Percentiles rank a stretch among this genome's conserved stretches.
phyloP scores from a whole-genome alignment of 768 basidiomycete species.

The Floccularia luteovirens region DNA sequence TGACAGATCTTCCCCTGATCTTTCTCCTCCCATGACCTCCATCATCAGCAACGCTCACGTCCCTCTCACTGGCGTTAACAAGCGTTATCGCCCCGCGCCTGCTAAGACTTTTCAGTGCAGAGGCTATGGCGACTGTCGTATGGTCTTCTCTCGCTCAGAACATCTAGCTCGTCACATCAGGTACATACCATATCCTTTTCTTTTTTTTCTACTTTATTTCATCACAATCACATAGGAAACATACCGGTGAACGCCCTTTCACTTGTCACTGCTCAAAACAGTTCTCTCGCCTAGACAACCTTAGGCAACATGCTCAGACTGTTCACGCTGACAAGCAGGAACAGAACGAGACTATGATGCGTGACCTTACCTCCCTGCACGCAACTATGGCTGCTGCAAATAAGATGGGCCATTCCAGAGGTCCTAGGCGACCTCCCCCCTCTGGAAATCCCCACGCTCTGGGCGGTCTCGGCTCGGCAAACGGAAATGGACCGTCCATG shows the following conservation, averaged over 20 bases:
- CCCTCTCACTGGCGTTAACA: conserved; percentile 23
- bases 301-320: conserved; percentile 95
- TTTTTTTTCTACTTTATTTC: conserved; percentile 5
- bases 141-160: conserved; percentile 95
- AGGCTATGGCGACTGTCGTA: conserved; percentile 91
- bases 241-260: conserved; percentile 96
- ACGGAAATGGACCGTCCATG: conserved; percentile 6
- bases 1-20: not conserved
- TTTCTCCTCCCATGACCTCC: not conserved
- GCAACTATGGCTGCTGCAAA: conserved; percentile 66
- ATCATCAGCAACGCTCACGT: conserved; percentile 13
- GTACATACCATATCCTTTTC: conserved; percentile 32
- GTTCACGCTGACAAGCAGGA: conserved; percentile 94
- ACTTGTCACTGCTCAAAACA: conserved; percentile 93
- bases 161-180: conserved; percentile 94
- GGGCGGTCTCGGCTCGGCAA: not conserved
- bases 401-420: conserved; percentile 22
- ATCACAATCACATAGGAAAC: conserved; percentile 57
- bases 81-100: conserved; percentile 75
- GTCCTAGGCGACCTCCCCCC: conserved; percentile 5
- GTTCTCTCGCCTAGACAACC: conserved; percentile 93
- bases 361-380: conserved; percentile 77
- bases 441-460: no score
- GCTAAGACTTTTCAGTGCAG: conserved; percentile 95
- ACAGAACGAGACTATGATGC: conserved; percentile 88